A percentile compares a stretch with the other conserved stretches of the same genome.
phyloP scores from a whole-genome alignment of 192 early-diverging fungal genomes.

The Entomortierella beljakovae region DNA sequence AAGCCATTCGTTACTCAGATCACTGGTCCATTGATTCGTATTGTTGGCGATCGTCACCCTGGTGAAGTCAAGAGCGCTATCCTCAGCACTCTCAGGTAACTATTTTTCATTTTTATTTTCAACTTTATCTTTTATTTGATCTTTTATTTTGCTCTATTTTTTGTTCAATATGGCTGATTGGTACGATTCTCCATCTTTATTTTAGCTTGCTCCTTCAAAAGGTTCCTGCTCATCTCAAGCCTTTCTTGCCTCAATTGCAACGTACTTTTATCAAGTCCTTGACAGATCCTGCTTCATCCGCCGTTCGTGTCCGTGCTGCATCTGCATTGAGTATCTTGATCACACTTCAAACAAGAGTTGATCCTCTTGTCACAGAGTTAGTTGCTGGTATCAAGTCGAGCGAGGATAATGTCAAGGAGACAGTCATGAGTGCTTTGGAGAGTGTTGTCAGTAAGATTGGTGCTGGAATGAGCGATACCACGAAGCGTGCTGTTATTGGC shows the following conservation, averaged over 20 bases:
- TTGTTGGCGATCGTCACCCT: slow-evolving; percentile 95
- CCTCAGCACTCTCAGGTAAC: slow-evolving; percentile 80
- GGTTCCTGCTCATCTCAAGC: slow-evolving; percentile 90
- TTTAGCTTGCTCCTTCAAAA: slow-evolving; percentile 77
- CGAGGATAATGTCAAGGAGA: slow-evolving; percentile 67
- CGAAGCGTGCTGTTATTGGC: slow-evolving; percentile 67
- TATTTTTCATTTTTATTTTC: background rate
- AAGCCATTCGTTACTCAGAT: slow-evolving; percentile 94
- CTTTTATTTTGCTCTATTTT: too few relatives aligned
- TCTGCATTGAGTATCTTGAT: slow-evolving; percentile 80
- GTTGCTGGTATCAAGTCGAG: slow-evolving; percentile 73
- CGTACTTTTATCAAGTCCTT: slow-evolving; percentile 95
- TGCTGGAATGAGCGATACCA: slow-evolving; percentile 66
- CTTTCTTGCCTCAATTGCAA: slow-evolving; percentile 98
- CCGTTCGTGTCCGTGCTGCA: slow-evolving; percentile 85
- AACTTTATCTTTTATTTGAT: too few relatives aligned
- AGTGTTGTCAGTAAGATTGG: slow-evolving; percentile 75
- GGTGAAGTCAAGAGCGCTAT: slow-evolving; percentile 95
- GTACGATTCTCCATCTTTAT: background rate
- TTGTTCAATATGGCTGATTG: too few relatives aligned
- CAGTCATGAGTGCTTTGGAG: slow-evolving; percentile 81
- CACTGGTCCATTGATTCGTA: slow-evolving; percentile 97
- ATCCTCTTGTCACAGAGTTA: slow-evolving; percentile 83
- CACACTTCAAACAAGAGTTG: slow-evolving; percentile 77
- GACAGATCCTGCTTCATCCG: slow-evolving; percentile 75